Conservation (phyloP, 1,284 basidiomycete species). For the Agroathelia rolfsii region DNA sequence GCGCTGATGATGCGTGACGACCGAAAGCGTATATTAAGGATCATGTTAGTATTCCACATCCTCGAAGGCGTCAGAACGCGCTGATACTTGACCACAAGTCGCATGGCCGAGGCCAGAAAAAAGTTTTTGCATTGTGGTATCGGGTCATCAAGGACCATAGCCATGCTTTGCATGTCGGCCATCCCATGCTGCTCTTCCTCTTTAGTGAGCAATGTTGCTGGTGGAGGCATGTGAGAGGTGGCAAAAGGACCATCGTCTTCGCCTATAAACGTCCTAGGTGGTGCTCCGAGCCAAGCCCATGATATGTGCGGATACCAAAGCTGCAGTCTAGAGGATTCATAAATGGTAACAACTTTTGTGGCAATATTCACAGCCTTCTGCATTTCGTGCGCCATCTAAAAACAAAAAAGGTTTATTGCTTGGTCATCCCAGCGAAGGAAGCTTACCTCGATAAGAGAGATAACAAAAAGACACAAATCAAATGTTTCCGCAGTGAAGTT, state of each 20-base stretch:
- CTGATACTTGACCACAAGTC: too few species aligned
- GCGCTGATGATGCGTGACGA: constrained; percentile 24
- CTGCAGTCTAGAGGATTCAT: constrained; percentile 25
- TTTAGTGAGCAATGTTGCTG: constrained; percentile 8
- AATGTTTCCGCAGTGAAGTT: constrained; percentile 23
- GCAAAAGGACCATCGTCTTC: constrained; percentile 26
- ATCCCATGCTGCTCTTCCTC: constrained; percentile 15
- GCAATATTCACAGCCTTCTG: constrained; percentile 27
- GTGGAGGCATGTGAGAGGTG: constrained; percentile 14
- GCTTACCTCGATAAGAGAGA: constrained; percentile 35
- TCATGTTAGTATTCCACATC: constrained; percentile 27
- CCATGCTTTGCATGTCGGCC: too few species aligned
- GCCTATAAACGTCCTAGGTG: constrained; percentile 27
- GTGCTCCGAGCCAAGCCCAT: constrained; percentile 35
- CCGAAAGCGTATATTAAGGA: constrained; percentile 23
- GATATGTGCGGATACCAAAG: constrained; percentile 37
- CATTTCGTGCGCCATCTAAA: constrained; percentile 37
- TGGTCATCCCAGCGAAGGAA: too few species aligned
- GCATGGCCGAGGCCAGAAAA: too few species aligned
- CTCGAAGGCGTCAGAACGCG: too few species aligned
- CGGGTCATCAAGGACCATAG: too few species aligned
- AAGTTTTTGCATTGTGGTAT: too few species aligned
- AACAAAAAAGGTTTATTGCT: too few species aligned
- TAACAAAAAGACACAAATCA: constrained; percentile 31
- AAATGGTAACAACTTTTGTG: constrained; percentile 22